Evolutionary conservation across 75 land plant genomes (phyloP), one percentile per base, ranked within the genome.

Genomic region (Selaginella moellendorffii): DNA sequence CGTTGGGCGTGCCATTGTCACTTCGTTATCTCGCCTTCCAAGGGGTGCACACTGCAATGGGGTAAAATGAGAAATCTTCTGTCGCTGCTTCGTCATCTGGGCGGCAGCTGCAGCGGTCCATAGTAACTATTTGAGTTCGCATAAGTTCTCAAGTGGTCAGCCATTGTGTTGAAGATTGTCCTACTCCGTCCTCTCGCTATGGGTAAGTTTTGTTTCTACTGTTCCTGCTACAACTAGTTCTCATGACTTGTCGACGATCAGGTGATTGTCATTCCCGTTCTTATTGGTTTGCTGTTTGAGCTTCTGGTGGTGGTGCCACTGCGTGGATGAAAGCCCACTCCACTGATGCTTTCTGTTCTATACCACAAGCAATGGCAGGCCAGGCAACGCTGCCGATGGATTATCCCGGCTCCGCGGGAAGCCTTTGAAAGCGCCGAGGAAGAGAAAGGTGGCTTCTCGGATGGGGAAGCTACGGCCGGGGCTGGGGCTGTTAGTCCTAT

Each of bases 41-140:
- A 86, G 91, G 76, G 95, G 97, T 54, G 82, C 87, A 25, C 85
- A 91, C 54, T 88, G 97, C 78, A 91, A 91, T 64, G 97, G 97
- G 42, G 22, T 23, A 22, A 27, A 31, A 25, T 2, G 28, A 26
- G 63, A 28, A 23, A 58, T 31, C 21, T 36, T 5, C n/a, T n/a
- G n/a, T 14, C 14, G 97, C 27, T 82, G 86, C 67, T 88, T 82
- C 63, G 69, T 79, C 24, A 79, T 91, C 17, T 88, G 95, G 95
- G 81, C 85, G 53, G 67, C 76, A 9, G 46, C 79, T 21, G 89
- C 97, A 68, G 95, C 86, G 29, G 68, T 72, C 22, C 82, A 84
- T 54, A 88, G 85, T 63, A 84, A 81, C 31, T 86, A 88, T 62
- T 62, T 91, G 17, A 82, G 54, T 64, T 73, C 95, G 18, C 83